Evolutionary conservation across 495 filamentous ascomycete species (phyloP).

Genomic region (Penicillium goetzii): DNA sequence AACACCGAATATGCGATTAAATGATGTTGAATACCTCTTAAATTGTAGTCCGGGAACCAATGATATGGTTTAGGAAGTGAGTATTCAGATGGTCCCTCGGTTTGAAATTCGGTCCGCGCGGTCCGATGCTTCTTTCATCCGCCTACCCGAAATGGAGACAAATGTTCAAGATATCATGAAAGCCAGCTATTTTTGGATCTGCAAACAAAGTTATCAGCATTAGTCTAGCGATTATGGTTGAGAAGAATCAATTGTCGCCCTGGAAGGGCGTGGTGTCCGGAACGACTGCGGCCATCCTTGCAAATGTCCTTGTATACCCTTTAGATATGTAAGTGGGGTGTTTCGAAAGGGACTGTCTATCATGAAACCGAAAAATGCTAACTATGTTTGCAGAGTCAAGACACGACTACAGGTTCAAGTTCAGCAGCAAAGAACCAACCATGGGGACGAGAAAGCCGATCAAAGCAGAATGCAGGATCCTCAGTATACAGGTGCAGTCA

Average conservation of each 20-base stretch:
- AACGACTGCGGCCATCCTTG: conserved; percentile 22
- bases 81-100: neutral
- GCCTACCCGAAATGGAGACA: neutral
- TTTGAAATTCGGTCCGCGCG: conserved; percentile 16
- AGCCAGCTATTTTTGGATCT: neutral
- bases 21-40: conserved; percentile 29
- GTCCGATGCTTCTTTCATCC: conserved; percentile 12
- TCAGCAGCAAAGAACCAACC: neutral
- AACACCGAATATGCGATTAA: conserved; percentile 22
- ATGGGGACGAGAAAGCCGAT: neutral
- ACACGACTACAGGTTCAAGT: conserved; percentile 22
- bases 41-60: conserved; percentile 20
- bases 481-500: conserved; percentile 6
- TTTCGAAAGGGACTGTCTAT: neutral
- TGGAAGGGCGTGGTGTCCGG: conserved; percentile 24
- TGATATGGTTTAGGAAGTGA: conserved; percentile 12
- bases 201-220: neutral
- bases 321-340: conserved; percentile 20
- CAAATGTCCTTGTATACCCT: conserved; percentile 23
- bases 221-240: conserved; percentile 6
- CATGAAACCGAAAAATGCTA: neutral
- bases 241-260: conserved; percentile 14
- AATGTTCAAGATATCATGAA: neutral
- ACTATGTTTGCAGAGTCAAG: conserved; percentile 12
- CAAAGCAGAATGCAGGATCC: neutral